phyloP scores from a whole-genome alignment of 140 eudicot species.

The Ambrosia hybrid region DNA sequence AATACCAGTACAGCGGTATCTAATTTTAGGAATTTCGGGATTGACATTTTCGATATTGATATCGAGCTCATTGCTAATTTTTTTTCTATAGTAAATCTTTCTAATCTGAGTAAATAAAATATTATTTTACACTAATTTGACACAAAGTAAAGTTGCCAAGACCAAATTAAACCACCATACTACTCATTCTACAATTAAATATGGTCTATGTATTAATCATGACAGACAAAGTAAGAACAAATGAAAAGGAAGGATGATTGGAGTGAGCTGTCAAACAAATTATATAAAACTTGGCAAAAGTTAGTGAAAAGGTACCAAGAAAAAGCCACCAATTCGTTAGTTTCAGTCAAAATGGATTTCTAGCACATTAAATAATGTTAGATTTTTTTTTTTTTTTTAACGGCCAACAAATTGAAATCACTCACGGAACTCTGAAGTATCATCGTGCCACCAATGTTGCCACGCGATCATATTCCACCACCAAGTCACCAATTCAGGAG shows the following conservation, averaged over 20 bases:
- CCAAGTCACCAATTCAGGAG: too few relatives aligned
- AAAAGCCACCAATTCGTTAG: conserved; percentile 36
- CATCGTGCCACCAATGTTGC: too few relatives aligned
- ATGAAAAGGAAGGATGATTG: conserved; percentile 23
- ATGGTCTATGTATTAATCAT: conserved; percentile 6
- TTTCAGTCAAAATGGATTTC: conserved; percentile 13
- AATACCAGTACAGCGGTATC: too few relatives aligned
- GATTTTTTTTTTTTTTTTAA: too few relatives aligned
- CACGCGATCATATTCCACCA: too few relatives aligned
- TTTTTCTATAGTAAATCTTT: conserved; percentile 8
- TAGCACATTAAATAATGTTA: conserved; percentile 18
- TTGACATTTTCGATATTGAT: too few relatives aligned
- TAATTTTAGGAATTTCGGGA: too few relatives aligned
- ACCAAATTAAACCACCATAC: neutral
- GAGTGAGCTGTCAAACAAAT: conserved; percentile 31
- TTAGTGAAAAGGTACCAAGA: conserved; percentile 23
- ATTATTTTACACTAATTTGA: conserved; percentile 9
- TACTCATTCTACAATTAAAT: neutral
- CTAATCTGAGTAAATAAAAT: conserved; percentile 12
- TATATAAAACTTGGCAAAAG: conserved; percentile 26
- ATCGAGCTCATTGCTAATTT: too few relatives aligned
- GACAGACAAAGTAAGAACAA: conserved; percentile 20
- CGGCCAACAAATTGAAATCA: too few relatives aligned
- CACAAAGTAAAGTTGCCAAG: neutral
- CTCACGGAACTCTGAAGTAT: too few relatives aligned